phyloP scores from a whole-genome alignment of 1,139 yeast species.

The Candida sanyaensis region DNA sequence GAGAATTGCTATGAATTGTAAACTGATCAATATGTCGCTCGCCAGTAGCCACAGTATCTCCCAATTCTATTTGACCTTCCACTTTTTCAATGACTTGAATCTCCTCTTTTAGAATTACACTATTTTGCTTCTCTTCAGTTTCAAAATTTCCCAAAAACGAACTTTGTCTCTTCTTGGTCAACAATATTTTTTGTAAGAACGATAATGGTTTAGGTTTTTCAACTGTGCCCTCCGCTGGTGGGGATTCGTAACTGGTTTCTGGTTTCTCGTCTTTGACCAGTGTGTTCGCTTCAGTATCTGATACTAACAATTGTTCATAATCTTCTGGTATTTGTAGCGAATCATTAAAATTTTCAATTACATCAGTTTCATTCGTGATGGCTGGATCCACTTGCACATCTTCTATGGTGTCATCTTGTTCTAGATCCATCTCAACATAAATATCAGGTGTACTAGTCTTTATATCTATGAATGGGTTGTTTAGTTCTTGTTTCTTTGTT shows the following conservation, averaged over 20 bases:
- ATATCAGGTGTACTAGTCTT: background rate
- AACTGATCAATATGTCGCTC: slow-evolving; percentile 1
- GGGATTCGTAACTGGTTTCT: background rate
- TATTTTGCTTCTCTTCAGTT: no score
- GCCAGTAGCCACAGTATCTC: background rate
- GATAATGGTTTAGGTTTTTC: slow-evolving; percentile 18
- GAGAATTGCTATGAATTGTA: background rate
- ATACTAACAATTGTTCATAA: slow-evolving; percentile 6
- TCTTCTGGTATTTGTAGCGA: slow-evolving; percentile 10
- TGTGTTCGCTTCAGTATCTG: background rate
- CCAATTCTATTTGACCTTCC: background rate
- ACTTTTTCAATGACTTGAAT: background rate
- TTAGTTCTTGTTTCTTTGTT: slow-evolving; percentile 12
- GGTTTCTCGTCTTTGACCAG: background rate
- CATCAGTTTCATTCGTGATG: background rate
- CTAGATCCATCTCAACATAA: background rate
- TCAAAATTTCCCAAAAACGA: background rate
- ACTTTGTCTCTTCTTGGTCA: slow-evolving; percentile 7
- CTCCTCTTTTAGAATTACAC: background rate
- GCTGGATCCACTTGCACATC: background rate
- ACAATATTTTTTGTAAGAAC: slow-evolving; percentile 27
- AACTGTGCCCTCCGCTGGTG: background rate
- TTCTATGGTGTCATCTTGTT: background rate
- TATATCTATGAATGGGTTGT: background rate
- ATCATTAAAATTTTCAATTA: slow-evolving; percentile 5